Evolutionary conservation across 352 stramenopile species (phyloP).

Genomic region (Phytophthora pinifolia): DNA sequence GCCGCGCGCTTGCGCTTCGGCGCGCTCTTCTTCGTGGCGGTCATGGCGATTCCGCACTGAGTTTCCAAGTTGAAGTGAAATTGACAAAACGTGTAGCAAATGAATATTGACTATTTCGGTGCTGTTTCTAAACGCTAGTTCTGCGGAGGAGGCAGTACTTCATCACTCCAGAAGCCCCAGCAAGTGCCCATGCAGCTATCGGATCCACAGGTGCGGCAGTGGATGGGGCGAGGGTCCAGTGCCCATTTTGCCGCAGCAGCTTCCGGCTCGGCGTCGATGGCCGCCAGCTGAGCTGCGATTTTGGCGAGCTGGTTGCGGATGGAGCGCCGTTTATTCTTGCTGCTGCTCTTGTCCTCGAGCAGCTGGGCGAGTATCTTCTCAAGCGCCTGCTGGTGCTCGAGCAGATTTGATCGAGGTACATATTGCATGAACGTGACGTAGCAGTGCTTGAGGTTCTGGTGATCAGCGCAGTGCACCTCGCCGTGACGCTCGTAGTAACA

Average conservation of each 20-base stretch:
- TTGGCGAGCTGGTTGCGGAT: conserved; percentile 74
- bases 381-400: conserved; percentile 45
- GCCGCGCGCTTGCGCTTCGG: conserved; percentile 18
- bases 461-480: conserved; percentile 73
- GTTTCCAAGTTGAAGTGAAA: conserved; percentile 14
- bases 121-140: conserved; percentile 6
- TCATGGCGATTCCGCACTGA: conserved; percentile 34
- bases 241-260: conserved; percentile 32
- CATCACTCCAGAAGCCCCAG: conserved; percentile 78
- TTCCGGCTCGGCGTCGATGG: conserved; percentile 42
- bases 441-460: conserved; percentile 72
- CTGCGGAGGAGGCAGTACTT: conserved; percentile 26
- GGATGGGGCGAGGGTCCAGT: conserved; percentile 45
- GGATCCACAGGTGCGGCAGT: conserved; percentile 66
- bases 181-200: conserved; percentile 61
- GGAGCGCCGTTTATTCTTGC: conserved; percentile 70
- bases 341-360: conserved; percentile 53
- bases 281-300: conserved; percentile 45
- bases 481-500: conserved; percentile 62
- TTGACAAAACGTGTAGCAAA: conserved; percentile 9
- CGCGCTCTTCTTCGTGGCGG: conserved; percentile 20
- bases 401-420: conserved; percentile 41
- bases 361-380: conserved; percentile 51
- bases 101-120: not conserved
- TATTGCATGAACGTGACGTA: conserved; percentile 78